phyloP scores from a whole-genome alignment of 1,139 yeast species.

The Blastobotrys serpentis region DNA sequence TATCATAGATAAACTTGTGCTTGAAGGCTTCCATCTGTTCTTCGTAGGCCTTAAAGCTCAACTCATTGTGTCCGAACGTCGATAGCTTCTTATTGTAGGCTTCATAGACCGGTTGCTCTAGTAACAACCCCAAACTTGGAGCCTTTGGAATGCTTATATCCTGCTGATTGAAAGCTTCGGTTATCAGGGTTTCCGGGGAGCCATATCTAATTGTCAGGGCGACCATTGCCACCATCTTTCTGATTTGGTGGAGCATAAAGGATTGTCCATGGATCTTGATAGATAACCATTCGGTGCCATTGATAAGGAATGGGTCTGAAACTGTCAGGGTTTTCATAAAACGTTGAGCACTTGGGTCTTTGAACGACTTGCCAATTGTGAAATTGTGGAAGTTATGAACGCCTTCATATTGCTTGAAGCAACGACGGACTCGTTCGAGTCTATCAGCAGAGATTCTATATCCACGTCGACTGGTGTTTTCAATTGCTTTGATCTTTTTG shows the following conservation, averaged over 20 bases:
- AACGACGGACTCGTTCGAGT: slow-evolving; percentile 59
- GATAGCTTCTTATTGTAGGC: slow-evolving; percentile 72
- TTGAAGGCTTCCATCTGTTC: slow-evolving; percentile 81
- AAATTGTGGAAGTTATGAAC: slow-evolving; percentile 95
- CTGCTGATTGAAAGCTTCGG: slow-evolving; percentile 71
- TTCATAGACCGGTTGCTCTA: slow-evolving; percentile 91
- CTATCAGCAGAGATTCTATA: slow-evolving; percentile 66
- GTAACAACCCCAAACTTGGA: slow-evolving; percentile 87
- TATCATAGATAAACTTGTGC: slow-evolving; percentile 83
- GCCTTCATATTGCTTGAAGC: slow-evolving; percentile 75
- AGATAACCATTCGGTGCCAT: slow-evolving; percentile 94
- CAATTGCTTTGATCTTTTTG: slow-evolving; percentile 61
- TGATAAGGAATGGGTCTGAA: slow-evolving; percentile 88
- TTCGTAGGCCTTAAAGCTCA: slow-evolving; percentile 67
- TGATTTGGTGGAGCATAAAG: slow-evolving; percentile 95
- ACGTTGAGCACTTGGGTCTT: slow-evolving; percentile 81
- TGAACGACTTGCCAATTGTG: slow-evolving; percentile 83
- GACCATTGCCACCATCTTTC: slow-evolving; percentile 98
- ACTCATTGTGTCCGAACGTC: slow-evolving; percentile 74
- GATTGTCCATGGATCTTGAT: slow-evolving; percentile 97
- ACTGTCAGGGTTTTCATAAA: slow-evolving; percentile 77
- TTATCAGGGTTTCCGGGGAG: slow-evolving; percentile 70
- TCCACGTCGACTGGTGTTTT: slow-evolving; percentile 64
- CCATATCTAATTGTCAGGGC: slow-evolving; percentile 82
- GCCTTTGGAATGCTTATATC: slow-evolving; percentile 94